A percentile compares a stretch with the other conserved stretches of the same genome.
Evolutionary conservation across 768 basidiomycete genomes (phyloP).

Genomic region (Boletellus emodensis): DNA sequence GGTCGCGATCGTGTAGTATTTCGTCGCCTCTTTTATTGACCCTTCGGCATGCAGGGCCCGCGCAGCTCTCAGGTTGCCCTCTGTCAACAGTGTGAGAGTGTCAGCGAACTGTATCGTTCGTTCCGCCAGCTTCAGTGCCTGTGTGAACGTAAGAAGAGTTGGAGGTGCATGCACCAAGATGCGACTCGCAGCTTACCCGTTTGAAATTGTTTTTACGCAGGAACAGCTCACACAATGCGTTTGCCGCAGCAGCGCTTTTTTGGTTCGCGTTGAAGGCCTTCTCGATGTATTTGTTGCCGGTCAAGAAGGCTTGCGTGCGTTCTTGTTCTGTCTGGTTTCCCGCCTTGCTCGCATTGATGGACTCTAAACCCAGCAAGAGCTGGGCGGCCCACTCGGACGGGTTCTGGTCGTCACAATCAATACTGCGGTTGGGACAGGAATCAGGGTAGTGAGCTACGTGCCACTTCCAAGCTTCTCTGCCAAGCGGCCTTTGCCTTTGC

Average conservation of each 20-base stretch:
- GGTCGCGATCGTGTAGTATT: conserved; percentile 63
- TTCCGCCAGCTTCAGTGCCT: conserved; percentile 93
- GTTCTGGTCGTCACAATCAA: conserved; percentile 44
- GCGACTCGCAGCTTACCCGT: conserved; percentile 39
- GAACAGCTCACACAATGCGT: conserved; percentile 77
- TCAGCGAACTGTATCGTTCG: conserved; percentile 93
- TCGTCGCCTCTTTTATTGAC: conserved; percentile 55
- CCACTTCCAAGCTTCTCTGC: conserved; percentile 84
- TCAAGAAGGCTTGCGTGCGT: conserved; percentile 54
- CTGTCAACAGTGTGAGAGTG: conserved; percentile 76
- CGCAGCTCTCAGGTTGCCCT: conserved; percentile 81
- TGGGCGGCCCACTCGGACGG: conserved; percentile 75
- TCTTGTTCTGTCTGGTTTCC: conserved; percentile 60
- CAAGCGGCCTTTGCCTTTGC: conserved; percentile 83
- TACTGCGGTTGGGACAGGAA: not conserved
- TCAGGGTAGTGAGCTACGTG: conserved; percentile 36
- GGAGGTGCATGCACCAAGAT: not conserved
- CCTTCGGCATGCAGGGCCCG: conserved; percentile 77
- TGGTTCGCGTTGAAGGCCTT: conserved; percentile 74
- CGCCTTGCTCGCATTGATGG: conserved; percentile 81
- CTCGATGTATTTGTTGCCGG: conserved; percentile 68
- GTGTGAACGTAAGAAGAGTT: not conserved
- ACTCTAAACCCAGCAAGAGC: conserved; percentile 80
- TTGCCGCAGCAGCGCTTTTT: conserved; percentile 76
- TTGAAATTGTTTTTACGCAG: conserved; percentile 27